These are phyloP conservation scores for Cicer arietinum DNA, from an alignment of 306 rosid genomes.

Conservation along the genomic window DNA sequence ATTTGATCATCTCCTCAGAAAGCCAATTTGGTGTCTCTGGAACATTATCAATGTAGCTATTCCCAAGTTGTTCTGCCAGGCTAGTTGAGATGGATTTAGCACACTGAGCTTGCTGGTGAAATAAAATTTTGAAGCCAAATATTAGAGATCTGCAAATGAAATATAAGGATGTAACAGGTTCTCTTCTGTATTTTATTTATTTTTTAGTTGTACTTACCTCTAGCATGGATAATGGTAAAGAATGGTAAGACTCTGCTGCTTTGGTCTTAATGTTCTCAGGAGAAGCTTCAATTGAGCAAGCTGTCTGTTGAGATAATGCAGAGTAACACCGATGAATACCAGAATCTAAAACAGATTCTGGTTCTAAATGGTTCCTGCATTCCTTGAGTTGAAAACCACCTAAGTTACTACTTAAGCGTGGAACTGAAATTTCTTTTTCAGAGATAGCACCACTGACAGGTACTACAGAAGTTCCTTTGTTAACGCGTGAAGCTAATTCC, in stretches of 20 bases:
- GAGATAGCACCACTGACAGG: slow-evolving; percentile 43
- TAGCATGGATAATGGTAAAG: slow-evolving; percentile 87
- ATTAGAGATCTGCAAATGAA: slow-evolving; percentile 43
- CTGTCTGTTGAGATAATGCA: slow-evolving; percentile 70
- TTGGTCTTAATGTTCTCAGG: slow-evolving; percentile 53
- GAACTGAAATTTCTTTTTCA: slow-evolving; percentile 51
- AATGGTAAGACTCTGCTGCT: slow-evolving; percentile 73
- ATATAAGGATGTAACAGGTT: slow-evolving; percentile 29
- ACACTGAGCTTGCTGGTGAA: slow-evolving; percentile 65
- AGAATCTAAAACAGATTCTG: slow-evolving; percentile 62
- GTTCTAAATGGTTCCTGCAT: slow-evolving; percentile 50
- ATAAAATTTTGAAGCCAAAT: slow-evolving; percentile 37
- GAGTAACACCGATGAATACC: slow-evolving; percentile 76
- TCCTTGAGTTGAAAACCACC: slow-evolving; percentile 49
- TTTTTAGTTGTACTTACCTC: slow-evolving; percentile 61
- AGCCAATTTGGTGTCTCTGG: slow-evolving; percentile 80
- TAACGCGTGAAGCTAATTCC: slow-evolving; percentile 46
- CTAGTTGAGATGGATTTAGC: slow-evolving; percentile 57
- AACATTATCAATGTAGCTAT: slow-evolving; percentile 50
- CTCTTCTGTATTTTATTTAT: not conserved
- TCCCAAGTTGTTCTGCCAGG: slow-evolving; percentile 64
- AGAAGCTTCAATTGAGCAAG: slow-evolving; percentile 60
- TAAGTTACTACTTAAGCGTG: slow-evolving; percentile 48
- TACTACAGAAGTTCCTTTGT: slow-evolving; percentile 35
- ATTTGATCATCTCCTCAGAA: slow-evolving; percentile 86